Base-by-base conservation (phyloP, 345 rosid genomes). In the Carallia brachiata region DNA sequence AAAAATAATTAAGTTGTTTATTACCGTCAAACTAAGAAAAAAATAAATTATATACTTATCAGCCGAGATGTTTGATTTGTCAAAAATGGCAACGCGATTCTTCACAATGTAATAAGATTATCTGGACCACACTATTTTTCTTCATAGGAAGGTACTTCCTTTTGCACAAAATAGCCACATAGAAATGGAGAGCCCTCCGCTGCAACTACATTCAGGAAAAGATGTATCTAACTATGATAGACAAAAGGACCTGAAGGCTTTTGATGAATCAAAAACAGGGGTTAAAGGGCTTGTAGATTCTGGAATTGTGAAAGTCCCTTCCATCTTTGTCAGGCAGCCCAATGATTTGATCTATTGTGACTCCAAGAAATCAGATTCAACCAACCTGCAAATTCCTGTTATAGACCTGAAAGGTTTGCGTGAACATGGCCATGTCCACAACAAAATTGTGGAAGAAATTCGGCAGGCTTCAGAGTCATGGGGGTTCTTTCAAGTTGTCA, bases 401-500 rank as follows among this genome's bases (percentile, higher is more conserved):
- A 34, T 67, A 6, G 70, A 67, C 31, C 61, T 67, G 18, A 2
- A n/a, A 23, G 70, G 18, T 16, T 18, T 23, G 31, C 31, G n/a
- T 6, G 61, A 12, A 18, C 17, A 54, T 37, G 13, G 31, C 15
- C 32, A 0, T 15, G n/a, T 23, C 16, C 70, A 28, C 47, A 55
- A 53, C 7, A 12, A 15, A 27, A 19, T 67, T 3, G 53, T 67
- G 4, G 0, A 44, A 18, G 54, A 27, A n/a, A 47, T 64, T 13
- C 39, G 55, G 30, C 17, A 16, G 5, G 68, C 68, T 18, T 28
- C 54, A 9, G 68, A 27, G 36, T 44, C 31, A 6, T 44, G 68
- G 61, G 61, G 61, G 32, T 67, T 67, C 62, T 53, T 53, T 28
- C 65, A 56, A 62, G 34, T 73, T 5, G 63, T 69, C 47, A 73